Conservation (phyloP, 345 rosid genomes). For the Conringia planisiliqua region DNA sequence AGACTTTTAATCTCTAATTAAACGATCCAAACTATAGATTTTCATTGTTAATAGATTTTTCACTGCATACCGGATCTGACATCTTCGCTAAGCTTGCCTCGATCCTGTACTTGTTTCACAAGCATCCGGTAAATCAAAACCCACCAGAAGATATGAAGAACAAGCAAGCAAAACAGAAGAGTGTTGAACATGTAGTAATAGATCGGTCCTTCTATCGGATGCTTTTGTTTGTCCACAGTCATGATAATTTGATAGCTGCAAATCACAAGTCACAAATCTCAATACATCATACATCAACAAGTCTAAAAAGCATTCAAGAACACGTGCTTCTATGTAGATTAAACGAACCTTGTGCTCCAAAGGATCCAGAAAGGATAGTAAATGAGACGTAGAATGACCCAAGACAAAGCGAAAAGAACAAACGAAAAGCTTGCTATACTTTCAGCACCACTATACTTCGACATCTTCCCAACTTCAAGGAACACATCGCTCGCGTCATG, state of each 20-base stretch:
- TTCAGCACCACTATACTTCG: slow-evolving; percentile 86
- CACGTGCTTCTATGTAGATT: neutral
- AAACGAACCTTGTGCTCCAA: slow-evolving; percentile 95
- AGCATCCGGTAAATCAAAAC: slow-evolving; percentile 78
- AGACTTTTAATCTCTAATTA: neutral
- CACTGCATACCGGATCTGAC: slow-evolving; percentile 76
- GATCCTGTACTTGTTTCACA: slow-evolving; percentile 69
- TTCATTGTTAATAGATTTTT: neutral
- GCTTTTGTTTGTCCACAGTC: slow-evolving; percentile 70
- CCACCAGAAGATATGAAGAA: slow-evolving; percentile 97
- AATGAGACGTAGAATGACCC: slow-evolving; percentile 83
- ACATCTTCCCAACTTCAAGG: slow-evolving; percentile 95
- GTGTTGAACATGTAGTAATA: slow-evolving; percentile 78
- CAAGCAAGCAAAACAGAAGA: slow-evolving; percentile 66
- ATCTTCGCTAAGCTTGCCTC: slow-evolving; percentile 79
- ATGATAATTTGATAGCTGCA: slow-evolving; percentile 76
- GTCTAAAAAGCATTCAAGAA: neutral
- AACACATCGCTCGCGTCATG: slow-evolving; percentile 97
- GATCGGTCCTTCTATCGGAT: slow-evolving; percentile 60
- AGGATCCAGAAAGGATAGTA: slow-evolving; percentile 97
- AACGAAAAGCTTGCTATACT: slow-evolving; percentile 68
- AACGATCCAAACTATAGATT: neutral
- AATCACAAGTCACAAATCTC: neutral
- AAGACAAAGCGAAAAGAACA: slow-evolving; percentile 77
- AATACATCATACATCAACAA: neutral